Evolutionary conservation across 2,329 filamentous ascomycete genomes (phyloP), one percentile per base, ranked within the genome.

Genomic region (Moelleriella libera): DNA sequence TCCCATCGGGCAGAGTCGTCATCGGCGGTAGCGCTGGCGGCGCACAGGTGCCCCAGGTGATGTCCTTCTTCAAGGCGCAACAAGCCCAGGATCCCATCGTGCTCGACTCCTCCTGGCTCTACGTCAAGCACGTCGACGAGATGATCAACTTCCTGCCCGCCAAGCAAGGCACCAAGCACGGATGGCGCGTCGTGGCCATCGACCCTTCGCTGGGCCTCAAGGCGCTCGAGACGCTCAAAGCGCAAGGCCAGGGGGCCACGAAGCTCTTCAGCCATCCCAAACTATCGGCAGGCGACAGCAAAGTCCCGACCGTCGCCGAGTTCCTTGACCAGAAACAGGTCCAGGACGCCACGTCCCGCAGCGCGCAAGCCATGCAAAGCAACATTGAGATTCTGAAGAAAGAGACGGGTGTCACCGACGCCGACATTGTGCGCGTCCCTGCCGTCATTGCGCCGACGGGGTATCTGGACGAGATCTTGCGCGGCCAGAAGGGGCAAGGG

Each of bases 51-150:
- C 46, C 53, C 32, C n/a, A 12, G 10, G 30, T 10, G 12, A 6
- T 54, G 10, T 42, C 47, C 6, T 61, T 60, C 43, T 45, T 67
- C 4, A 40, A 54, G 0, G 59, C 58, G 2, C 65, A 68, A 45
- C 58, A 57, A 14, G 45, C 57, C 2, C 64, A 68, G 48, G 49
- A 55, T 6, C 61, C 64, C 0, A 50, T 68, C 9, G 31, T 62
- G 2, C 52, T 68, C 0, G 63, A 60, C 48, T 51, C 51, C 6
- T 47, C 44, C 0, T 61, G 57, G 58, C 51, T 60, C 5, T 29
- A n/a, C 3, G 49, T 59, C 10, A 52, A 54, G n/a, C 58, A 60
- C 37, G 49, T 57, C 1, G 58, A 59, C 43, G 55, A 59, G 45
- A 52, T 58, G 14, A 43, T 60, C 2, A 57, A 59, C 39, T 60